Conservation (phyloP, 139 green algal genomes). For the Mychonastes homosphaera region DNA sequence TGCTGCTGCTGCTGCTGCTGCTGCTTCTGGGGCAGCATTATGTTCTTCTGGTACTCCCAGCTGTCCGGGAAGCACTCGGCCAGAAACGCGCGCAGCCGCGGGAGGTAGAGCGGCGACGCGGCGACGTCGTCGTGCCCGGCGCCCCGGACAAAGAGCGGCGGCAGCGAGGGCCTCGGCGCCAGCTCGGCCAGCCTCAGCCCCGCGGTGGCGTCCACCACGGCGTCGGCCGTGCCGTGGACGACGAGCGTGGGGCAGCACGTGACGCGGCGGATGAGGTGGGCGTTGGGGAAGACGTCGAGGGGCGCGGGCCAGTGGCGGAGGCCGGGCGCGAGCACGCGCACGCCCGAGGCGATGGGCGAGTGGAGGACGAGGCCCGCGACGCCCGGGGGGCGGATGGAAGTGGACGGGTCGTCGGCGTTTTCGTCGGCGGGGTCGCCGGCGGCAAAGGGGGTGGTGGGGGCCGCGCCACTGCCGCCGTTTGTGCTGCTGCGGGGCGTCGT, state of each 20-base stretch:
- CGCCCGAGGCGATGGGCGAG: slow-evolving; percentile 71
- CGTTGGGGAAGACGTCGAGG: slow-evolving; percentile 76
- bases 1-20: neutral
- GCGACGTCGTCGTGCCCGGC: slow-evolving; percentile 69
- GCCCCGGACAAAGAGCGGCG: slow-evolving; percentile 62
- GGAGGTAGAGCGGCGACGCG: slow-evolving; percentile 47
- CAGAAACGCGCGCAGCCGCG: slow-evolving; percentile 44
- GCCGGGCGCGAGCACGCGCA: slow-evolving; percentile 74
- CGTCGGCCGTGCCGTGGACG: slow-evolving; percentile 44
- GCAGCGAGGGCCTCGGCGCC: slow-evolving; percentile 35
- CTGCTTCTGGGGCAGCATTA: slow-evolving; percentile 2
- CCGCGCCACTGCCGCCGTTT: too few species aligned
- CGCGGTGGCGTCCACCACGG: slow-evolving; percentile 72
- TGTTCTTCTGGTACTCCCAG: too few species aligned
- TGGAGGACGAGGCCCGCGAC: slow-evolving; percentile 79
- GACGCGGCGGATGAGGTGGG: slow-evolving; percentile 51
- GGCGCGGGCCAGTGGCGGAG: slow-evolving; percentile 54
- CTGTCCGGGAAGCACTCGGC: neutral
- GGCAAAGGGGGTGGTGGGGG: too few species aligned
- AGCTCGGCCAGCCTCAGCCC: slow-evolving; percentile 51
- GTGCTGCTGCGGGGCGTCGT: too few species aligned
- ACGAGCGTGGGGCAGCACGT: slow-evolving; percentile 14
- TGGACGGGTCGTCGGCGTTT: too few species aligned
- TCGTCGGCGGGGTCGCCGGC: too few species aligned
- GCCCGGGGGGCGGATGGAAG: too few species aligned